These are phyloP conservation scores for Stagonosporopsis vannaccii DNA, from an alignment of 2,329 filamentous ascomycete species.

Conservation along the genomic window DNA sequence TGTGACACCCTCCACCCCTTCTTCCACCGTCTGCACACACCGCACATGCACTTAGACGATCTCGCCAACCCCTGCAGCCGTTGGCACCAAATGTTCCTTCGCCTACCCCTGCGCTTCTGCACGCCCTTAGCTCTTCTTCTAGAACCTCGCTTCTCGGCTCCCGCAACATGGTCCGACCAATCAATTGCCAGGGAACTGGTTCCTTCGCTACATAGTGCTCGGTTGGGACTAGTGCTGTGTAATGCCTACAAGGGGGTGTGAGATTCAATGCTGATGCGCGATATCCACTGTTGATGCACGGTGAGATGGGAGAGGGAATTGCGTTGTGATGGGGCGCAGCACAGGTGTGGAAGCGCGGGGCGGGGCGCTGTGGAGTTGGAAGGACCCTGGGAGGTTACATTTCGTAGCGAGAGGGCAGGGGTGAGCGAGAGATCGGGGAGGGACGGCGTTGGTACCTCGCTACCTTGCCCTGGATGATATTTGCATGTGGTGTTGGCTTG, in stretches of 20 bases:
- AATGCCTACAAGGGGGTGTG: not conserved
- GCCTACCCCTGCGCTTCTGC: conserved; percentile 3
- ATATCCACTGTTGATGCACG: not conserved
- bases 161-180: not conserved
- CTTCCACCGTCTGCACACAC: not conserved
- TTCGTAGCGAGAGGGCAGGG: not conserved
- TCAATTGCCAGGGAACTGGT: not conserved
- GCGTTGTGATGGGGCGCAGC: not conserved
- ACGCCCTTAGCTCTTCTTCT: not conserved
- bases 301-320: not conserved
- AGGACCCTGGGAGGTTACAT: conserved; percentile 7
- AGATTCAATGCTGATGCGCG: not conserved
- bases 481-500: not conserved
- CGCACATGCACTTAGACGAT: not conserved
- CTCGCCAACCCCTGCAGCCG: conserved; percentile 13
- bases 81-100: conserved; percentile 8
- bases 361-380: conserved; percentile 5
- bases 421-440: not conserved
- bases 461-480: not conserved
- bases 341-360: not conserved
- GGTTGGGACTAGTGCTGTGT: not conserved
- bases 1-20: not conserved
- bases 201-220: not conserved
- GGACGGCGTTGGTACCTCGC: not conserved
- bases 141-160: conserved; percentile 4